Conservation (phyloP, 441 rosid genomes). For the Dalechampia spathulata region DNA sequence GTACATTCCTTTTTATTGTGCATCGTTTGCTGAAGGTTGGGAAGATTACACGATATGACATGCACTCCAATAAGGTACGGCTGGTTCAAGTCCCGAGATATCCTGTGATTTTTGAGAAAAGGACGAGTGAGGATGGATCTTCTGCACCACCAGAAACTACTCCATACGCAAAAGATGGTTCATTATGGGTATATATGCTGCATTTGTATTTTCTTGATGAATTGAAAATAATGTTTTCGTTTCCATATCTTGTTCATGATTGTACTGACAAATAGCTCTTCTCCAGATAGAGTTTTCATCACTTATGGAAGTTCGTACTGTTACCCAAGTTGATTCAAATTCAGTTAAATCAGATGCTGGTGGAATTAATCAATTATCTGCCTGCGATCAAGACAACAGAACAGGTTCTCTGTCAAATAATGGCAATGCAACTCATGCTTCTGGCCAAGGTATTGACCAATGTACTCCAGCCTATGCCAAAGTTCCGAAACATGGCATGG, state of each 20-base stretch:
- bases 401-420: constrained; percentile 14
- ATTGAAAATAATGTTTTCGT: too few relatives aligned
- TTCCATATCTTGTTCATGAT: constrained; percentile 7
- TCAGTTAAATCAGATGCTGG: constrained; percentile 20
- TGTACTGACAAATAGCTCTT: constrained; percentile 16
- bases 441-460: constrained; percentile 33
- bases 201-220: too few relatives aligned
- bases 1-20: constrained; percentile 7
- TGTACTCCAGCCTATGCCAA: background rate
- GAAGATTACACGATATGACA: constrained; percentile 51
- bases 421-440: constrained; percentile 17
- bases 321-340: constrained; percentile 32
- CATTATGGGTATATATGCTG: constrained; percentile 82
- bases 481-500: too few relatives aligned
- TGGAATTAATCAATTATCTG: constrained; percentile 16
- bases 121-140: constrained; percentile 31
- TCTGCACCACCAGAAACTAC: constrained; percentile 35
- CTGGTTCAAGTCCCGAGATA: constrained; percentile 56
- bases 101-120: constrained; percentile 43
- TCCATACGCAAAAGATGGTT: constrained; percentile 67
- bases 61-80: constrained; percentile 42
- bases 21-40: constrained; percentile 55
- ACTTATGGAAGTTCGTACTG: constrained; percentile 60
- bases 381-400: constrained; percentile 24
- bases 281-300: constrained; percentile 67